Base-by-base conservation (phyloP, 1,284 basidiomycete species). In the Ganoderma meredithae region DNA sequence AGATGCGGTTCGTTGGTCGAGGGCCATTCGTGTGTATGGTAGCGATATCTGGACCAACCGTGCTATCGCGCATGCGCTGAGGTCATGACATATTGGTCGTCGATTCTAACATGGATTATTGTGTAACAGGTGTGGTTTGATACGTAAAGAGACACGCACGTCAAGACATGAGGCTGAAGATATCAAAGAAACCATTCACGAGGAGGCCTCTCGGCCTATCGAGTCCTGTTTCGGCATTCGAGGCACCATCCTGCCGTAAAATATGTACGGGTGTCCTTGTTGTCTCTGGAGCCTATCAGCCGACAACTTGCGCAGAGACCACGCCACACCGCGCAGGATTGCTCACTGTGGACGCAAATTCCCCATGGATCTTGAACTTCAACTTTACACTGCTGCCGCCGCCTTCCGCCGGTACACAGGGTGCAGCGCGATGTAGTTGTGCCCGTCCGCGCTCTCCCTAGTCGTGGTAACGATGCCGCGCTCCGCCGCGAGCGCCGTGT, bases 371-470 rank as follows among this genome's bases (percentile, higher is more conserved):
- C 36, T 39, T 39, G 15, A 33, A 47, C 43, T n/a, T 47, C 44
- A n/a, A 47, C 19, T 8, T 19, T n/a, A 47, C n/a, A 19, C 44
- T n/a, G 39, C 36, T 56, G 55, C 55, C 9, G 59, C 67, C 43
- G 63, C 62, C 65, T 71, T 67, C 49, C 68, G 67, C 53, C 69
- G 68, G 17, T 66, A 71, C 33, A 61, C 66, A n/a, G 73, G 73
- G 39, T 75, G 73, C 60, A 89, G 74, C 13, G 79, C 76, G 62
- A 89, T 84, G 84, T 86, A 88, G 27, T 81, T 79, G 19, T 79
- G 77, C 1, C 77, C 81, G 58, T 75, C 69, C 3, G 76, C 76
- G 55, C 47, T 74, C 59, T 72, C 66, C 22, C 62, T 66, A 40
- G 86, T 83, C 19, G 85, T 76, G 31, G 80, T 78, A 39, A 90